Conservation (phyloP, 148 eudicot genomes). For the Heliamphora exappendiculata region DNA sequence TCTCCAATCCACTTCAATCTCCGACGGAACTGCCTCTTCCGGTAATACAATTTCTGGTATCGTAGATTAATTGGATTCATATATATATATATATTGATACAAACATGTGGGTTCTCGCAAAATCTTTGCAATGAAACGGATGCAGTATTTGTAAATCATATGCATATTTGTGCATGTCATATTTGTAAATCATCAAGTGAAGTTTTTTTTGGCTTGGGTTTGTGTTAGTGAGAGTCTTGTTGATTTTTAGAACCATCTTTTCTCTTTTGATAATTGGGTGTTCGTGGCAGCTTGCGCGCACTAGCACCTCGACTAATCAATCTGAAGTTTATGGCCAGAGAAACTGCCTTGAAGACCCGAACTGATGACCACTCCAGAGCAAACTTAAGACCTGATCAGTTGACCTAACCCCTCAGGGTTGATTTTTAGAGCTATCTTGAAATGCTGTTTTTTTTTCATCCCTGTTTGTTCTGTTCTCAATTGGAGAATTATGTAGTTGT, state of each 20-base stretch:
- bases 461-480: not conserved
- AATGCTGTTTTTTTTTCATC: not conserved
- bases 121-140: no score
- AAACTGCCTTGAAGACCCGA: no score
- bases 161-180: not conserved
- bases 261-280: no score
- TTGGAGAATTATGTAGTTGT: not conserved
- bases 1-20: conserved; percentile 62
- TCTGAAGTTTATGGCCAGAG: no score
- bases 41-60: conserved; percentile 3
- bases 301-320: no score
- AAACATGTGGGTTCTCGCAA: not conserved
- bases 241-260: not conserved
- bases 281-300: no score
- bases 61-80: not conserved
- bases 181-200: not conserved
- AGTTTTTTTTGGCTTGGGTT: not conserved
- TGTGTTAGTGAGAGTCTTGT: not conserved
- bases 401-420: no score
- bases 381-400: no score
- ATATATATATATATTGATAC: not conserved
- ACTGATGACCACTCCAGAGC: no score
- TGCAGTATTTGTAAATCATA: no score
- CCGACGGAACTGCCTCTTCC: conserved; percentile 29
- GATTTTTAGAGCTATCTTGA: not conserved